Conservation (phyloP, 331 rosid species). For the Rhamnella rubrinervis region DNA sequence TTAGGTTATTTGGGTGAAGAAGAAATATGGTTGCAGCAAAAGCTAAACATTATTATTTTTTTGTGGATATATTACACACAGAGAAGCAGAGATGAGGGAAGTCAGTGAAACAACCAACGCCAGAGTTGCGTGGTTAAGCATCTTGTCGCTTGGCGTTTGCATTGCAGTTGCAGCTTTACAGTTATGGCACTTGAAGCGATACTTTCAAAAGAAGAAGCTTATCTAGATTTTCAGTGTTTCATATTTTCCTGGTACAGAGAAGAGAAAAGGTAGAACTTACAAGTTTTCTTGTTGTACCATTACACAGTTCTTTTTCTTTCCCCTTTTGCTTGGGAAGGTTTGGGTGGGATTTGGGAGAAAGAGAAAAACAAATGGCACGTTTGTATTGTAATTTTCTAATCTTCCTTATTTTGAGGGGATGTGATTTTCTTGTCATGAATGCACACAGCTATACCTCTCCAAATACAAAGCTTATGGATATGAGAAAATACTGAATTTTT, state of each 20-base stretch:
- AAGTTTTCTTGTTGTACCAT: not conserved
- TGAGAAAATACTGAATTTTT: too few species aligned
- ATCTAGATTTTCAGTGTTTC: constrained; percentile 40
- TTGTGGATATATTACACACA: constrained; percentile 18
- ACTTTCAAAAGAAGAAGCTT: constrained; percentile 88
- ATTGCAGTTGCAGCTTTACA: constrained; percentile 68
- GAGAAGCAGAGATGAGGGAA: constrained; percentile 81
- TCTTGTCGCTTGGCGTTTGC: constrained; percentile 72
- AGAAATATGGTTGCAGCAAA: not conserved
- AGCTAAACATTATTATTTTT: not conserved
- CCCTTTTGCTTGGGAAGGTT: too few species aligned
- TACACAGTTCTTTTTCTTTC: not conserved
- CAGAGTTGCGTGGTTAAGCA: constrained; percentile 71
- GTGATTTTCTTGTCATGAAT: not conserved
- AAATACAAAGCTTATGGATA: too few species aligned
- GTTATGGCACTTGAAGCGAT: constrained; percentile 80
- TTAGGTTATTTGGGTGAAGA: not conserved
- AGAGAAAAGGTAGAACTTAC: not conserved
- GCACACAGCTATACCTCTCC: too few species aligned
- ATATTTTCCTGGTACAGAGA: not conserved
- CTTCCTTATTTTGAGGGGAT: not conserved
- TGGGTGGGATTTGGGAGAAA: not conserved
- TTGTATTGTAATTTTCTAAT: not conserved
- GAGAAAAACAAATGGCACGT: not conserved
- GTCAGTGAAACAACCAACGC: constrained; percentile 72